Conservation (phyloP, 306 rosid genomes). For the Vachellia pachyceras region DNA sequence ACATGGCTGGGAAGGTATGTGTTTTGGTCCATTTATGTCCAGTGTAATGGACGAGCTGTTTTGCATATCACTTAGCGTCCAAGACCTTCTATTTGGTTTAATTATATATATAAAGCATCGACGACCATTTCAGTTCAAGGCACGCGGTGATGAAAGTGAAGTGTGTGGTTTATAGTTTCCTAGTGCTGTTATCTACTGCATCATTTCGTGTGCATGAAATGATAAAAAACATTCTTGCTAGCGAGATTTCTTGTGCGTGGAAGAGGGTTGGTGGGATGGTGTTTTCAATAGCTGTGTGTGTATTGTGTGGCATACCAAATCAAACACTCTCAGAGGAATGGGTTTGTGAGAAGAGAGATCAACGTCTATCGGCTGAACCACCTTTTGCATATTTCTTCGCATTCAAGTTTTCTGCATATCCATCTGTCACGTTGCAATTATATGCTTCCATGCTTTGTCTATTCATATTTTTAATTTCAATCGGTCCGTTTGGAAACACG, state of each 20-base stretch:
- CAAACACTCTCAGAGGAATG: background rate
- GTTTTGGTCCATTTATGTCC: background rate
- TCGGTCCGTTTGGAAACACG: too few relatives aligned
- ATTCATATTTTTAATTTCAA: background rate
- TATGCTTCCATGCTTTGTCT: too few relatives aligned
- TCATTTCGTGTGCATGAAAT: slow-evolving; percentile 6
- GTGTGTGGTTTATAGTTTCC: slow-evolving; percentile 2
- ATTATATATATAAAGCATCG: slow-evolving; percentile 16
- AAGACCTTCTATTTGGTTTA: slow-evolving; percentile 10
- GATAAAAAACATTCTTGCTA: background rate
- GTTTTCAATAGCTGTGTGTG: slow-evolving; percentile 6
- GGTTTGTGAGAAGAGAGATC: background rate
- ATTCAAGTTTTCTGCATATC: slow-evolving; percentile 2
- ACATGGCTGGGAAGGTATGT: slow-evolving; percentile 47
- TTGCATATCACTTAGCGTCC: slow-evolving; percentile 40
- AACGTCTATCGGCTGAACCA: background rate
- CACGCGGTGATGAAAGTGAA: background rate
- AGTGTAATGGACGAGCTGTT: slow-evolving; percentile 14
- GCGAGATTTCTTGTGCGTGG: background rate
- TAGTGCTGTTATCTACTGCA: background rate
- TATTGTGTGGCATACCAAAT: background rate
- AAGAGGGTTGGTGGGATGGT: background rate
- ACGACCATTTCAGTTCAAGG: background rate
- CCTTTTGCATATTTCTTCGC: slow-evolving; percentile 4
- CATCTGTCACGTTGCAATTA: slow-evolving; percentile 7